A percentile compares a stretch with the other conserved stretches of the same genome.
phyloP scores from a whole-genome alignment of 805 yeast species.

The Saccharomycopsis fodiens region DNA sequence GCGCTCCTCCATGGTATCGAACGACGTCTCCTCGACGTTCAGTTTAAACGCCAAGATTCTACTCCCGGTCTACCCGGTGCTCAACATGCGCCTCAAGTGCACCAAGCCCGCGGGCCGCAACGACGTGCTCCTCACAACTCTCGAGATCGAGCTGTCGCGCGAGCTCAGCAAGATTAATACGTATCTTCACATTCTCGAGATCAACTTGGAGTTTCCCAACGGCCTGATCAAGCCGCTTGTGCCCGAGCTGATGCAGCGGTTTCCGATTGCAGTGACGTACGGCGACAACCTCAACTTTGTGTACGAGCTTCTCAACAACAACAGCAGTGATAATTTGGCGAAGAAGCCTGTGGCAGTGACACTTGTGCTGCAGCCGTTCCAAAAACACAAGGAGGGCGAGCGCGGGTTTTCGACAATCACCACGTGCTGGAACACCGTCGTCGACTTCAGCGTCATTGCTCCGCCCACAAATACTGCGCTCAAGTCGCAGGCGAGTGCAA shows the following conservation, averaged over 20 bases:
- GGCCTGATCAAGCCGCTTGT: slow-evolving; percentile 20
- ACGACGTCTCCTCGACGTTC: slow-evolving; percentile 1
- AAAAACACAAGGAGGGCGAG: slow-evolving; percentile 6
- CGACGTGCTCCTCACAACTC: slow-evolving; percentile 32
- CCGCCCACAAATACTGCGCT: slow-evolving; percentile 36
- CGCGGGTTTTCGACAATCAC: slow-evolving; percentile 22
- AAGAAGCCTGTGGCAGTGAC: slow-evolving; percentile 28
- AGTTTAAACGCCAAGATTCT: slow-evolving; percentile 19
- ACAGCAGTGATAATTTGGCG: slow-evolving; percentile 20
- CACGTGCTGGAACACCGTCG: slow-evolving; percentile 34
- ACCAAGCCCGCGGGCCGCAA: slow-evolving; percentile 41
- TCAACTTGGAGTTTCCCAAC: slow-evolving; percentile 23
- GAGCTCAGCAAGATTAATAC: slow-evolving; percentile 24
- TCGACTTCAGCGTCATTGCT: slow-evolving; percentile 35
- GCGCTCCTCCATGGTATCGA: slow-evolving; percentile 8
- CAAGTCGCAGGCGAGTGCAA: slow-evolving; percentile 23
- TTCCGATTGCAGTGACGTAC: slow-evolving; percentile 27
- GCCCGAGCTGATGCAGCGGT: slow-evolving; percentile 19
- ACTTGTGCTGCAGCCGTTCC: slow-evolving; percentile 24
- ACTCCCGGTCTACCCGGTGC: slow-evolving; percentile 24
- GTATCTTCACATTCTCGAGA: slow-evolving; percentile 17
- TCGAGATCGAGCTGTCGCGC: slow-evolving; percentile 35
- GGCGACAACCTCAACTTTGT: slow-evolving; percentile 32
- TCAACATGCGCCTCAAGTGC: slow-evolving; percentile 33
- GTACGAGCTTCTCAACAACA: slow-evolving; percentile 30